Evolutionary conservation across 2,329 filamentous ascomycete species (phyloP).

Genomic region (Bipolaris cookei): DNA sequence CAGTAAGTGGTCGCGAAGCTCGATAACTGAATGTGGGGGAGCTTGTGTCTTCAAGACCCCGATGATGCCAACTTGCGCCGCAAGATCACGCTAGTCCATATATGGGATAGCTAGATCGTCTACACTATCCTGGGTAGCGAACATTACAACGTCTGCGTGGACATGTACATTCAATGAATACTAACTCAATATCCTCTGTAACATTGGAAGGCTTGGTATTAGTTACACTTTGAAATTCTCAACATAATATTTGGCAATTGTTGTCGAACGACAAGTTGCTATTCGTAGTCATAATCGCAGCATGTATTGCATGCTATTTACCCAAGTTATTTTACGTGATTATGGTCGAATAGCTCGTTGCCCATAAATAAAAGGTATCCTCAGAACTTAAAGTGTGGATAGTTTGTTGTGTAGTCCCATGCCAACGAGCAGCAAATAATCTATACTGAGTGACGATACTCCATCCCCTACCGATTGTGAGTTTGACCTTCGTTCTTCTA

Average conservation of each 20-base stretch:
- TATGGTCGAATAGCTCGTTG: background rate
- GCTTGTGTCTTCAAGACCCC: slow-evolving; percentile 18
- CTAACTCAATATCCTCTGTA: background rate
- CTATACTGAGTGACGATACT: no score
- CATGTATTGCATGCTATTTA: background rate
- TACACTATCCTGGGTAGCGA: background rate
- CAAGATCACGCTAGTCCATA: slow-evolving; percentile 19
- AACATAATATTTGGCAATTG: background rate
- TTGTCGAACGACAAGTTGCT: background rate
- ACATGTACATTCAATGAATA: background rate
- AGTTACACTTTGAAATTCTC: background rate
- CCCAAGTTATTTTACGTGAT: background rate
- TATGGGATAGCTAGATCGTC: background rate
- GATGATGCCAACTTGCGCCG: slow-evolving; percentile 41
- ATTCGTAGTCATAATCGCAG: no score
- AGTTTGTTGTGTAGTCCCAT: no score
- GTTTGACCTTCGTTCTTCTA: no score
- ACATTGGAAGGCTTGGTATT: background rate
- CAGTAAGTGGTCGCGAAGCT: slow-evolving; percentile 12
- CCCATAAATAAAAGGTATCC: no score
- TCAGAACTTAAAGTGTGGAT: no score
- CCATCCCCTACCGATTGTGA: no score
- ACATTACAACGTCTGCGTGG: background rate
- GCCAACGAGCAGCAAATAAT: no score
- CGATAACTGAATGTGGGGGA: slow-evolving; percentile 8